phyloP scores from a whole-genome alignment of 805 yeast genomes.

The Ogataea zsoltii region DNA sequence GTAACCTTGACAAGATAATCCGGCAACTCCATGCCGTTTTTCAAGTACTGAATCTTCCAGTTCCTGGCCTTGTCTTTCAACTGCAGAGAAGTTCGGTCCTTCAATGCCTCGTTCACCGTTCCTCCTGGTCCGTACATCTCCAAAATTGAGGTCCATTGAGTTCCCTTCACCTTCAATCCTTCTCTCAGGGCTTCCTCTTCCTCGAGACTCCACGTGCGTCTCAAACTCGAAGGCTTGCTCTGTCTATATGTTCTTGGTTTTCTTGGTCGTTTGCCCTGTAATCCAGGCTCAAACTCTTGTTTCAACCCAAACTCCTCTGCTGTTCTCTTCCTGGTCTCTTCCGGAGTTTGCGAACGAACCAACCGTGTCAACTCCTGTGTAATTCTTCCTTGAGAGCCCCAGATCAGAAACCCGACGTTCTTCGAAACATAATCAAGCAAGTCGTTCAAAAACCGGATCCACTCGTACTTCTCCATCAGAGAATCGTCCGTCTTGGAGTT shows the following conservation, averaged over 20 bases:
- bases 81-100: constrained; percentile 88
- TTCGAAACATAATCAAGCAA: constrained; percentile 75
- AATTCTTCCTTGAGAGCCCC: constrained; percentile 54
- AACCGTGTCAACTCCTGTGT: constrained; percentile 25
- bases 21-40: constrained; percentile 76
- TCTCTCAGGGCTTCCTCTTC: constrained; percentile 84
- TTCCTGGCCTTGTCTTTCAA: constrained; percentile 95
- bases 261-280: constrained; percentile 13
- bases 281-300: constrained; percentile 10
- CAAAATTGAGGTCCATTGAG: constrained; percentile 89
- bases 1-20: constrained; percentile 80
- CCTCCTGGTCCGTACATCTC: constrained; percentile 97
- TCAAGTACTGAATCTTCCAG: constrained; percentile 85
- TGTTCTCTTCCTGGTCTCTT: constrained; percentile 6
- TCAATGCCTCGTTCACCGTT: constrained; percentile 73
- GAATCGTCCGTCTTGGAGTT: constrained; percentile 47
- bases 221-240: constrained; percentile 34
- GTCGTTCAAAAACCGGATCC: constrained; percentile 82
- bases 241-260: constrained; percentile 21
- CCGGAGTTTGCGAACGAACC: constrained; percentile 9
- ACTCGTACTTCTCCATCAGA: constrained; percentile 73
- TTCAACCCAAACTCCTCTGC: constrained; percentile 5
- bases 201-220: constrained; percentile 83
- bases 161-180: constrained; percentile 83
- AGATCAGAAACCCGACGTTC: constrained; percentile 67